Evolutionary conservation across 345 rosid genomes (phyloP).

Genomic region (Melaleuca quinquenervia): DNA sequence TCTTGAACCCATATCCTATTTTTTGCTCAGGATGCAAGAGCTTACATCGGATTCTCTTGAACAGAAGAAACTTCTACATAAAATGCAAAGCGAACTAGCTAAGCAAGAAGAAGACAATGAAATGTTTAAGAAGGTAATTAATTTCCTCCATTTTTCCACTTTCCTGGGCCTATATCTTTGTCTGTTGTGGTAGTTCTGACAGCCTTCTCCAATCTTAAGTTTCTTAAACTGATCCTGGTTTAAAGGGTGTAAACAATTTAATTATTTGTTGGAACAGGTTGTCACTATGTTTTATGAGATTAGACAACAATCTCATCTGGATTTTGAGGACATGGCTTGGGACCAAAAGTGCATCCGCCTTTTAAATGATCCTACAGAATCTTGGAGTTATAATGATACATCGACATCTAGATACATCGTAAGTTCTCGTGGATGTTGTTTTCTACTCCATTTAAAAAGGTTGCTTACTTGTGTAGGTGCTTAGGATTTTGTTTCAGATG

Average conservation of each 20-base stretch:
- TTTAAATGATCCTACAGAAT: conserved; percentile 54
- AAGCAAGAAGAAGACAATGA: conserved; percentile 54
- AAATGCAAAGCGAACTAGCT: conserved; percentile 40
- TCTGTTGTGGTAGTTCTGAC: neutral
- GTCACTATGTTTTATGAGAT: conserved; percentile 62
- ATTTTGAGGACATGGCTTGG: conserved; percentile 32
- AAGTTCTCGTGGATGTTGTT: conserved; percentile 17
- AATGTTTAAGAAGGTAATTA: conserved; percentile 43
- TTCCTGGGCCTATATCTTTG: neutral
- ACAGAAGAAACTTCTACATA: conserved; percentile 47
- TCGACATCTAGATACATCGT: conserved; percentile 79
- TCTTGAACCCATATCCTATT: conserved; percentile 1
- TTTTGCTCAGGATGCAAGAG: conserved; percentile 54
- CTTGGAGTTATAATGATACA: conserved; percentile 76
- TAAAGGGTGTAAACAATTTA: neutral
- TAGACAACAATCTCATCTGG: conserved; percentile 40
- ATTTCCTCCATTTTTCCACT: neutral
- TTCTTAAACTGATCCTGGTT: neutral
- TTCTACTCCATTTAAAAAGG: neutral
- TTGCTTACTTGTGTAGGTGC: neutral
- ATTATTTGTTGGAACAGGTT: conserved; percentile 33
- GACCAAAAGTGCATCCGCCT: conserved; percentile 64
- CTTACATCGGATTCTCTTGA: conserved; percentile 47
- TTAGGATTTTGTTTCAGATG: neutral
- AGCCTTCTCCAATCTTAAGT: neutral